phyloP scores from a whole-genome alignment of 192 early-diverging fungal species.

The Backusella australiensis region DNA sequence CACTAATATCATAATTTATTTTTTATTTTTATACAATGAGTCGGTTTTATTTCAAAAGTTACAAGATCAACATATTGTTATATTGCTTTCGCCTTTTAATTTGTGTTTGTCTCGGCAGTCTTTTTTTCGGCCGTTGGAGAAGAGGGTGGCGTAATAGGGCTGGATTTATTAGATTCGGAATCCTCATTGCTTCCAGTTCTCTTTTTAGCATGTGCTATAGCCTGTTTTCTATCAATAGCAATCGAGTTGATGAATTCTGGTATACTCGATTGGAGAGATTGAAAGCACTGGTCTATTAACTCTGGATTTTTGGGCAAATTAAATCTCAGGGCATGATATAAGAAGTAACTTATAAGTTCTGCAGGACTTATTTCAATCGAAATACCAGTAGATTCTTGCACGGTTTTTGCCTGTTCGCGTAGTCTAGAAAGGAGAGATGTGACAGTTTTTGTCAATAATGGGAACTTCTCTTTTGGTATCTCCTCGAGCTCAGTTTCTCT shows the following conservation, averaged over 20 bases:
- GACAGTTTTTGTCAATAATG: background rate
- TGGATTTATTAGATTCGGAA: background rate
- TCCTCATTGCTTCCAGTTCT: background rate
- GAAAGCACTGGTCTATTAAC: background rate
- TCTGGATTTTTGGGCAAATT: slow-evolving; percentile 9
- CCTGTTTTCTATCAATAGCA: slow-evolving; percentile 6
- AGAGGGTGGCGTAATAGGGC: slow-evolving; percentile 1
- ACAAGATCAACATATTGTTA: background rate
- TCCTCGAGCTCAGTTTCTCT: background rate
- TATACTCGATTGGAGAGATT: background rate
- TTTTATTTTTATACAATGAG: slow-evolving; percentile 2
- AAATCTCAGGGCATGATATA: slow-evolving; percentile 7
- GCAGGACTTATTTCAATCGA: slow-evolving; percentile 12
- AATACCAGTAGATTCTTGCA: background rate
- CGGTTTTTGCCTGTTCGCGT: background rate
- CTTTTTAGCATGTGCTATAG: slow-evolving; percentile 6
- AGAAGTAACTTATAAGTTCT: slow-evolving; percentile 13
- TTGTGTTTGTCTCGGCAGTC: background rate
- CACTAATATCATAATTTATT: background rate
- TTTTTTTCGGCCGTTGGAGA: slow-evolving; percentile 8
- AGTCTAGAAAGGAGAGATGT: background rate
- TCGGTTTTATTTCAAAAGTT: background rate
- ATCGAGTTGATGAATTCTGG: slow-evolving; percentile 9
- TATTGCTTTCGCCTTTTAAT: background rate
- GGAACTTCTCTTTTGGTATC: background rate